Conservation (phyloP, 1,139 yeast species). For the Scheffersomyces stambukii region DNA sequence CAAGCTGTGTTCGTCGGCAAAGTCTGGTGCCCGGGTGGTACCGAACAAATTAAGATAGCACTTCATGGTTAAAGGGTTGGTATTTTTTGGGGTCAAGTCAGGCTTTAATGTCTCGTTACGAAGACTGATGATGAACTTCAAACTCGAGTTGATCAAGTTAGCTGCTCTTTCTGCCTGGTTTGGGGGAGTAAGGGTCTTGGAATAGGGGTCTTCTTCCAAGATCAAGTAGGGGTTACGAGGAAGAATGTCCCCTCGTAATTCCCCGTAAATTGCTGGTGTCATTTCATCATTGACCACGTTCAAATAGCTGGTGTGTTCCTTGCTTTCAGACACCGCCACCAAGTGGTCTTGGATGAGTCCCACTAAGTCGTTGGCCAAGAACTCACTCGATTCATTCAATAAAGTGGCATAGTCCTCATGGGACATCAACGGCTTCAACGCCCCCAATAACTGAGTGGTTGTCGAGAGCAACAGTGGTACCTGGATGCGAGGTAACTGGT, state of each 20-base stretch:
- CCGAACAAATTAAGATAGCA: conserved; percentile 67
- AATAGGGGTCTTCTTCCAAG: conserved; percentile 67
- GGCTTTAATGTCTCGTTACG: conserved; percentile 51
- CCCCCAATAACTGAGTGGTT: conserved; percentile 40
- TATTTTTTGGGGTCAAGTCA: conserved; percentile 51
- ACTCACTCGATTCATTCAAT: conserved; percentile 39
- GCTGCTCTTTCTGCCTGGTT: conserved; percentile 67
- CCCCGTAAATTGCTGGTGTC: conserved; percentile 64
- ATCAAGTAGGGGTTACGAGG: conserved; percentile 76
- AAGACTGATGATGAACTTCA: conserved; percentile 60
- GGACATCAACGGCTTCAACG: conserved; percentile 48
- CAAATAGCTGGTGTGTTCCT: conserved; percentile 47
- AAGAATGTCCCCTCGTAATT: conserved; percentile 57
- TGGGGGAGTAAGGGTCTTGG: conserved; percentile 53
- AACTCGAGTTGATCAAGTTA: conserved; percentile 57
- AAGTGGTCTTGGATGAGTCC: conserved; percentile 51
- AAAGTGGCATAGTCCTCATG: conserved; percentile 39
- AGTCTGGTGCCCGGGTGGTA: conserved; percentile 57
- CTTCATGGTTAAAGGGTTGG: conserved; percentile 57
- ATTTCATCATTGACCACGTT: conserved; percentile 57
- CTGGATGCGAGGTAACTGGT: conserved; percentile 44
- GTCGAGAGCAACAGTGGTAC: conserved; percentile 49
- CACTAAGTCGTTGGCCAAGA: conserved; percentile 39
- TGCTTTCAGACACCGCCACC: conserved; percentile 36
- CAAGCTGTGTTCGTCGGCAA: conserved; percentile 16